Base-by-base conservation (phyloP, 2,329 filamentous ascomycete species). In the Tolypocladium endophyticum region DNA sequence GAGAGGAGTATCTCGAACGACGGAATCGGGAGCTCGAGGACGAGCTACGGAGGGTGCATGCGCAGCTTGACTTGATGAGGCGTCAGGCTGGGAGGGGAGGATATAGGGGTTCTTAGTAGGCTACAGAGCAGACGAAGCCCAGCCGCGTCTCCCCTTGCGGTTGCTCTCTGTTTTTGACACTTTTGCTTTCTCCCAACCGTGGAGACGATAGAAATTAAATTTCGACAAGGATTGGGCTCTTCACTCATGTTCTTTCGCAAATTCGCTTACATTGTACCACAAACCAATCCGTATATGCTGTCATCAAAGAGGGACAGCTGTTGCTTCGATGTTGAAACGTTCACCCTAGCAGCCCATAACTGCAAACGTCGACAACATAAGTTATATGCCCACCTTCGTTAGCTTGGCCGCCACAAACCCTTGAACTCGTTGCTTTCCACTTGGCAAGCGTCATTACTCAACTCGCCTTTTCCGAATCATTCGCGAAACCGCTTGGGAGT, bases 391-490 rank as follows among this genome's bases (percentile, higher is more conserved):
- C 9, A 36, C 35, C 3, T 3, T 36, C 11, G 35, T 36, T 36
- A 4, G 11, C 35, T 36, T 36, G 11, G 11, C 2, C 11, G 33
- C 35, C 35, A 36, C 35, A 14, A 12, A 9, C 11, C 35, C 1
- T 14, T 36, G 9, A 36, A 14, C 35, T 14, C 33, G 7, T 69
- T 4, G 71, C 70, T 38, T 18, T 12, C 11, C 41, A 23, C 6
- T 8, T 74, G 72, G 71, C 69, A 64, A 59, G 43, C 23, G 71
- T 65, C 8, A n/a, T 36, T 18, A 25, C 16, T 5, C 41, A 74
- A 72, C 38, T 8, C 7, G 18, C n/a, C 39, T 20, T 41, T 41
- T 20, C 11, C 39, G 39, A 41, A 20, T n/a, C 39, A 20, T 8
- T 41, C 5, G 11, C 39, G 39, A 41, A 20, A 41, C 18, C 11